Conservation (phyloP, 345 rosid species). For the Acer negundo region DNA sequence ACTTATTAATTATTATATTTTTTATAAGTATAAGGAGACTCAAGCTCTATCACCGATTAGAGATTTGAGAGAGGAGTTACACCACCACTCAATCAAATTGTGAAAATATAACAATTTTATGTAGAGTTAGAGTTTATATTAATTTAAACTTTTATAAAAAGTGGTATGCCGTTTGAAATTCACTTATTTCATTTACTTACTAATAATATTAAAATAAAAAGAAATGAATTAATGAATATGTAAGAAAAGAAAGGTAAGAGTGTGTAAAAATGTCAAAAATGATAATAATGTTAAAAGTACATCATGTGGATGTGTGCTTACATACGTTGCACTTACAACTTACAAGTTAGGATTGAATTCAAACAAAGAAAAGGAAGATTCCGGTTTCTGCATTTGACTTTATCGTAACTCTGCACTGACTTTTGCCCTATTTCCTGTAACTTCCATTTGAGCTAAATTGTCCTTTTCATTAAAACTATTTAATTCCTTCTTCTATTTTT, state of each 20-base stretch:
- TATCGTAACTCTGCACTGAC: background rate
- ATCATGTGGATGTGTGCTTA: background rate
- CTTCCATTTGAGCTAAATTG: background rate
- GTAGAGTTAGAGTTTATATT: too few relatives aligned
- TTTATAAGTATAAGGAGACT: too few relatives aligned
- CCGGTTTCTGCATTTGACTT: constrained; percentile 2
- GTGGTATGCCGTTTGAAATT: too few relatives aligned
- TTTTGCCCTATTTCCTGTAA: background rate
- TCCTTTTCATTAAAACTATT: background rate
- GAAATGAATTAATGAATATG: background rate
- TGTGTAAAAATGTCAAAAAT: background rate
- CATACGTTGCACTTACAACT: background rate
- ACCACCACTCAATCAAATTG: too few relatives aligned
- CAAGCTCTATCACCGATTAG: too few relatives aligned
- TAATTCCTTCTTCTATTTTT: background rate
- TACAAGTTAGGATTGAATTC: too few relatives aligned
- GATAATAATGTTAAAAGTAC: background rate
- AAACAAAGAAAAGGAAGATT: background rate
- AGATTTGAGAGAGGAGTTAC: too few relatives aligned
- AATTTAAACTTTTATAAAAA: too few relatives aligned
- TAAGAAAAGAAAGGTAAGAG: background rate
- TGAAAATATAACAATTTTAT: too few relatives aligned
- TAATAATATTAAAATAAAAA: background rate
- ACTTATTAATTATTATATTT: too few relatives aligned
- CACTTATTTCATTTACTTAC: too few relatives aligned